A percentile compares a stretch with the other conserved stretches of the same genome.
phyloP scores from a whole-genome alignment of 2,329 filamentous ascomycete species.

The Epichloe coenophiala region DNA sequence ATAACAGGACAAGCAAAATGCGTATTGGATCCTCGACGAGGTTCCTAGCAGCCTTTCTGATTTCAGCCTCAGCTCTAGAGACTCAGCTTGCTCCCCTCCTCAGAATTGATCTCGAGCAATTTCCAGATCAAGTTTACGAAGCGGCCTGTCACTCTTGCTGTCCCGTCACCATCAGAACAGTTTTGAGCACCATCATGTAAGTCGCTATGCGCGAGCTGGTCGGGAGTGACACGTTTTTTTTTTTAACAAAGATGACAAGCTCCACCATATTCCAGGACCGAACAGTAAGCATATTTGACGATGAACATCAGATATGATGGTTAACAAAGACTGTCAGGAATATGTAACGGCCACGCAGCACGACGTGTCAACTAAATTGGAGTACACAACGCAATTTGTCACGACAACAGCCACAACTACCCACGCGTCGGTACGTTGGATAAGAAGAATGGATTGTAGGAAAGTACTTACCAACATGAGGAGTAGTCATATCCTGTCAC shows the following conservation, averaged over 20 bases:
- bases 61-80: not conserved
- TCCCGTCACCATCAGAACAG: conserved; percentile 2
- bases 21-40: not conserved
- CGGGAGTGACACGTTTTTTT: not conserved
- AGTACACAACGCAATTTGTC: conserved; percentile 9
- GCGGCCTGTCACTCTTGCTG: conserved; percentile 1
- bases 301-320: not conserved
- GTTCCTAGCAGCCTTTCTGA: not conserved
- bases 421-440: conserved; percentile 6
- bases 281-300: not conserved
- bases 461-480: not conserved
- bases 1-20: not conserved
- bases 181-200: conserved; percentile 3
- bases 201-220: not conserved
- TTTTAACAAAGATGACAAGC: not conserved
- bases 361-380: conserved; percentile 9
- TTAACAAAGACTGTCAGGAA: conserved; percentile 4
- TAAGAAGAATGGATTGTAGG: not conserved
- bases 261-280: conserved; percentile 4
- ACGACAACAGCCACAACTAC: conserved; percentile 9
- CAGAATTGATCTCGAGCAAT: not conserved
- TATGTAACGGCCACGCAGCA: conserved; percentile 7
- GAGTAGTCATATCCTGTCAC: conserved; percentile 13
- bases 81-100: not conserved
- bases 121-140: conserved; percentile 1